Evolutionary conservation across 164 flowering plant genomes (phyloP), one percentile per base, ranked within the genome.

Genomic region (Malania oleifera): DNA sequence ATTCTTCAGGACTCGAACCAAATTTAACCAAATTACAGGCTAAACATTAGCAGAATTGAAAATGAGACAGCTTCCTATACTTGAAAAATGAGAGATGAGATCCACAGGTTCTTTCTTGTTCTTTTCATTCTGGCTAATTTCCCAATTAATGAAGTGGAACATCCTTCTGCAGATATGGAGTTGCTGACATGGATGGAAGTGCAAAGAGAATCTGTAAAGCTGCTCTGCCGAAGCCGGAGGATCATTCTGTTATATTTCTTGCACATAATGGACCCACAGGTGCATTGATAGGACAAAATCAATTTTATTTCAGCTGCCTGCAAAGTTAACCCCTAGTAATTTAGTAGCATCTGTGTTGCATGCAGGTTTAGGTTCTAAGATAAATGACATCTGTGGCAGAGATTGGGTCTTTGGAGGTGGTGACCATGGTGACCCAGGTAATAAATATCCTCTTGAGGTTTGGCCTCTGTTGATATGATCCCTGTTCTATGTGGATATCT

Each of bases 251-350:
- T 55, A 65, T 92, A 65, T 45, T 92, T 57, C 96, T 89, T 65
- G 95, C 88, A n/a, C 98, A 92, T 57, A 92, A 89, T 73, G 98
- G 98, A 57, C 98, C 95, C 17, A 80, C 84, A 75, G 96, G 95
- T 86, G 8, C 23, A 31, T 44, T 3, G 11, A 31, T 45, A 49
- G 46, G 50, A 38, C 41, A 60, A 50, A 14, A 12, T 56, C 15
- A 23, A 22, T 57, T 27, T 46, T 15, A 23, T 17, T 44, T 22
- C 19, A 37, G 18, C 8, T 53, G 10, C 46, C 59, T 63, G 20
- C 0, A 4, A 13, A 9, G 22, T 35, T 29, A 25, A 24, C 46
- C n/a, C 18, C 50, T 7, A 12, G 47, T 56, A 38, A 52, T n/a
- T 10, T 35, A 28, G 35, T 23, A 18, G 12, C n/a, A 39, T 20